These are phyloP conservation scores for Juglanconis sp. DNA, from an alignment of 2,329 filamentous ascomycete species.

Conservation along the genomic window DNA sequence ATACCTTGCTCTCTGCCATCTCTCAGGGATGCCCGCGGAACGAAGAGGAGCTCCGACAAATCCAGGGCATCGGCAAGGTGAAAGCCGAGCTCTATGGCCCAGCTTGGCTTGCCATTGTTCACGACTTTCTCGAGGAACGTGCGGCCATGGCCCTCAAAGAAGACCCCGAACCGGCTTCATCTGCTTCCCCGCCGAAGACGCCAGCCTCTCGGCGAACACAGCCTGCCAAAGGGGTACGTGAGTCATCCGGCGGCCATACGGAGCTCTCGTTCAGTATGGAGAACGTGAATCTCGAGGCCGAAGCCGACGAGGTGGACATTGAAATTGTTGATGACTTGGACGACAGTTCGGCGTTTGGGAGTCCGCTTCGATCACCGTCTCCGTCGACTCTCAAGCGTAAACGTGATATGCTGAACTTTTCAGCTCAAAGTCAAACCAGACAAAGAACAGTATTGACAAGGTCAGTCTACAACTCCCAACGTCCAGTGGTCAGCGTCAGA, in stretches of 20 bases:
- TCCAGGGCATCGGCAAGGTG: constrained; percentile 3
- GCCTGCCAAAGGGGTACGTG: not conserved
- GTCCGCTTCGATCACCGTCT: not conserved
- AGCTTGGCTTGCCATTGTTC: constrained; percentile 9
- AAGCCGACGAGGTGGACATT: not conserved
- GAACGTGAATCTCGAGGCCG: not conserved
- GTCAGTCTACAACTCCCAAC: not conserved
- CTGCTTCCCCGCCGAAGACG: not conserved
- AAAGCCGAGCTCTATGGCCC: constrained; percentile 3
- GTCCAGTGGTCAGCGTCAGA: not conserved
- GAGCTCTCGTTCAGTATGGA: constrained; percentile 3
- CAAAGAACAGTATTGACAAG: too few relatives aligned
- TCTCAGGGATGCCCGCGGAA: constrained; percentile 1
- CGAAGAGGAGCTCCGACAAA: not conserved
- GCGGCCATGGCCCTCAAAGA: not conserved
- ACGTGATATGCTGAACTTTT: not conserved
- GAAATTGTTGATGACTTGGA: not conserved
- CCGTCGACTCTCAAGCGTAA: constrained; percentile 13
- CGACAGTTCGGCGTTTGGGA: constrained; percentile 2
- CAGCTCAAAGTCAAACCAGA: not conserved
- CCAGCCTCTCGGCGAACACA: not conserved
- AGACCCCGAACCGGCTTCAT: not conserved
- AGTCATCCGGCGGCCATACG: not conserved
- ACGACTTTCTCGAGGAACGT: not conserved
- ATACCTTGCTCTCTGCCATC: constrained; percentile 2